Base-by-base conservation (phyloP, 2,329 filamentous ascomycete species). In the Metarhizium rileyi region DNA sequence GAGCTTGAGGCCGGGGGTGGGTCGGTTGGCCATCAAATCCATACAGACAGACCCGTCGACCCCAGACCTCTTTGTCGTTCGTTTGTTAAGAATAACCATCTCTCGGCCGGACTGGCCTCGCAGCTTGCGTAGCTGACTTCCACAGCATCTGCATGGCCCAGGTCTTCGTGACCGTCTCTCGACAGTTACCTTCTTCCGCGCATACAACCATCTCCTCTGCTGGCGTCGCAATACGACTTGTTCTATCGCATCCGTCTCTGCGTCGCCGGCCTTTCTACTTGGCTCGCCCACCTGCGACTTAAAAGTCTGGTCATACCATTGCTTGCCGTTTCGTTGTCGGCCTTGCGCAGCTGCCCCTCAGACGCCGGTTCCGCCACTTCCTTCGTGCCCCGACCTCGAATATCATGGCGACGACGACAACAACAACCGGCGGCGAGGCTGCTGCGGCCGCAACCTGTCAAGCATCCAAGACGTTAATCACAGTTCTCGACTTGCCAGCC, bases 401-500 rank as follows among this genome's bases (percentile, higher is more conserved):
- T 52, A 58, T 51, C 60, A 72, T 72, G 69, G 63, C 63, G 52
- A 61, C 63, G 53, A 57, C 63, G 52, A 61, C 63, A 53, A 57
- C 60, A 57, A 56, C 59, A 57, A 59, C 56, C 55, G 58, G 59
- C 58, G 56, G 60, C 57, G 57, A 62, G 60, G 56, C 59, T 42
- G 38, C 38, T 25, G 38, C 38, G 38, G 38, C 38, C 38, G 38
- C 38, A 25, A 25, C 18, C 6, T 42, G 20, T 25, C 20, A 42
- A 42, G 20, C 38, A 7, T 42, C 38, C 38, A 58, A 51, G 35
- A 50, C 52, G 38, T 43, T 36, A 14, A 58, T 65, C 46, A 57
- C 56, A 20, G 68, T 77, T 53, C 60, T 73, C 44, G 63, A 67
- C 52, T 60, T 77, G 27, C 74, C 74, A 7, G 55, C 63, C 16